Percentiles rank a stretch among this genome's conserved stretches.
These are phyloP conservation scores for Neoboletus brunneissimus DNA, from an alignment of 768 basidiomycete genomes.

Conservation along the genomic window DNA sequence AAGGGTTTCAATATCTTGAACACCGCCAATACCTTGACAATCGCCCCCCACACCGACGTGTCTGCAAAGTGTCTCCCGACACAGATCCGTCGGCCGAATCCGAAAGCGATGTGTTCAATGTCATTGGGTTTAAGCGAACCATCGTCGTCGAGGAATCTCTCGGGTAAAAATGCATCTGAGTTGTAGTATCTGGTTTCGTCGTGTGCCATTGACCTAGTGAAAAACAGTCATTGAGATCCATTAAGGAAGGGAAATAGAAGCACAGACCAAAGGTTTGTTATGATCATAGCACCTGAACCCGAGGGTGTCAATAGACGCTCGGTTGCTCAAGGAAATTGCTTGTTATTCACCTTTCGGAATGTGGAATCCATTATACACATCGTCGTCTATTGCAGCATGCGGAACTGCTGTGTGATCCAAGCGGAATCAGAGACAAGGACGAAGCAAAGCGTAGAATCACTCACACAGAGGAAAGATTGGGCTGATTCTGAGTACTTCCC, in stretches of 20 bases:
- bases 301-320: background rate
- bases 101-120: conserved; percentile 12
- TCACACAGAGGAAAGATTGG: conserved; percentile 3
- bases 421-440: no score
- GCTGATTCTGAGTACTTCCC: conserved; percentile 1
- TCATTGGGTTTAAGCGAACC: conserved; percentile 10
- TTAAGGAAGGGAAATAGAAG: no score
- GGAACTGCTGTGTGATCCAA: conserved; percentile 18
- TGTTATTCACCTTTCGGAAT: conserved; percentile 40
- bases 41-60: conserved; percentile 7
- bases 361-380: conserved; percentile 41
- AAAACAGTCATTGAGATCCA: background rate
- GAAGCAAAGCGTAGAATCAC: background rate
- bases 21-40: conserved; percentile 9
- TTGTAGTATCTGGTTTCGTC: conserved; percentile 33
- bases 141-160: conserved; percentile 34
- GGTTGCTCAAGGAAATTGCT: no score
- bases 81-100: conserved; percentile 26
- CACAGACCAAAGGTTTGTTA: conserved; percentile 11
- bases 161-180: conserved; percentile 36
- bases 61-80: conserved; percentile 21
- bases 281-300: background rate
- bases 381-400: conserved; percentile 35
- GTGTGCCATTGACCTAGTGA: conserved; percentile 14
- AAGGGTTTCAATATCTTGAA: conserved; percentile 10